phyloP scores from a whole-genome alignment of 2,329 filamentous ascomycete species.

The Penicillium hesseltinei region DNA sequence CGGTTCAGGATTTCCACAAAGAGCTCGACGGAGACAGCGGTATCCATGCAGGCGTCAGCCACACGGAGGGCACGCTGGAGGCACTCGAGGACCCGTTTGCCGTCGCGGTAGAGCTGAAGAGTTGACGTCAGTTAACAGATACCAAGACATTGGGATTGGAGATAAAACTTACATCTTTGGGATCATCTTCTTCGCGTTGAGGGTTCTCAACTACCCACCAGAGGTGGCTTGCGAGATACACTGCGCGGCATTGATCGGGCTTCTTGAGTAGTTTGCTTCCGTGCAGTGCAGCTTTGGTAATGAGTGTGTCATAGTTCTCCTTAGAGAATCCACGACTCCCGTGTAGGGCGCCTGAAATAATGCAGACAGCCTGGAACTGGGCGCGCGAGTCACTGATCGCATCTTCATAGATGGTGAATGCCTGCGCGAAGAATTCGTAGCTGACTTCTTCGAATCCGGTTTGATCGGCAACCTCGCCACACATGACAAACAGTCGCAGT shows the following conservation, averaged over 20 bases:
- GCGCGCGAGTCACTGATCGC: slow-evolving; percentile 92
- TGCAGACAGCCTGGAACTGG: slow-evolving; percentile 96
- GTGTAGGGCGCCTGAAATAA: slow-evolving; percentile 86
- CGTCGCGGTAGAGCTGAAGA: slow-evolving; percentile 83
- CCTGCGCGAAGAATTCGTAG: slow-evolving; percentile 97
- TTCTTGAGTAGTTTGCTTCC: slow-evolving; percentile 97
- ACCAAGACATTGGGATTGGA: slow-evolving; percentile 17
- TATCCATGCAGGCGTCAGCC: slow-evolving; percentile 98
- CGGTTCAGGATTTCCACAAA: slow-evolving; percentile 98
- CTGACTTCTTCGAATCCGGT: slow-evolving; percentile 91
- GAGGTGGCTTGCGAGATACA: slow-evolving; percentile 92
- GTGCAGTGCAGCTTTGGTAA: slow-evolving; percentile 95
- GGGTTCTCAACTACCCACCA: slow-evolving; percentile 94
- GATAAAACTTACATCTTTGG: slow-evolving; percentile 64
- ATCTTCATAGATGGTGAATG: slow-evolving; percentile 97
- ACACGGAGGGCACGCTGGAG: slow-evolving; percentile 92
- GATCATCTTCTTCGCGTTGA: slow-evolving; percentile 74
- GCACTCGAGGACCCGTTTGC: slow-evolving; percentile 94
- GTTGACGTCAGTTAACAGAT: slow-evolving; percentile 5
- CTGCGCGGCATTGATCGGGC: slow-evolving; percentile 94
- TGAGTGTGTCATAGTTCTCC: slow-evolving; percentile 97
- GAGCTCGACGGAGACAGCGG: slow-evolving; percentile 90
- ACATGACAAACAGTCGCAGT: slow-evolving; percentile 83
- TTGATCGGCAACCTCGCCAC: slow-evolving; percentile 89
- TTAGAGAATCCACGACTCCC: slow-evolving; percentile 87